These are phyloP conservation scores for Discostella stelligeroides DNA, from an alignment of 108 stramenopile species.

Conservation along the genomic window DNA sequence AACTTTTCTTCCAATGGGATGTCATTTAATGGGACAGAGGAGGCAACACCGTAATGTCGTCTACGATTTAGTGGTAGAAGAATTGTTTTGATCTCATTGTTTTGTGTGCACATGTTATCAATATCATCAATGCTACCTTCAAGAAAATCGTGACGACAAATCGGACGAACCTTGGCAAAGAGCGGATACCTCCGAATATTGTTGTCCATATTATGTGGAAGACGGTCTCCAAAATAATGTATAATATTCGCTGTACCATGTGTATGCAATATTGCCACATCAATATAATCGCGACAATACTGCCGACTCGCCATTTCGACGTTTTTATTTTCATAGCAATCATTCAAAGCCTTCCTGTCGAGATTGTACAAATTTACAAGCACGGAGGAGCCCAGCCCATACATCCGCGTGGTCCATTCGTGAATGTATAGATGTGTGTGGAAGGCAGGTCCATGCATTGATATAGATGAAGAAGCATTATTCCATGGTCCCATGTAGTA, in stretches of 20 bases:
- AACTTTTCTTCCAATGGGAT: conserved; percentile 73
- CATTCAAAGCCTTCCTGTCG: conserved; percentile 14
- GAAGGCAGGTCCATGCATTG: conserved; percentile 40
- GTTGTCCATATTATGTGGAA: conserved; percentile 28
- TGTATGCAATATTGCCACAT: conserved; percentile 47
- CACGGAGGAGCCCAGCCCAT: conserved; percentile 34
- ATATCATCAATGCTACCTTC: conserved; percentile 4
- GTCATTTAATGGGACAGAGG: conserved; percentile 56
- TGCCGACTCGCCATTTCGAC: conserved; percentile 29
- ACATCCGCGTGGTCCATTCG: conserved; percentile 40
- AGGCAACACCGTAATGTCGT: conserved; percentile 38
- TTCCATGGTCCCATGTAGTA: conserved; percentile 57
- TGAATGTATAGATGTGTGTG: conserved; percentile 38
- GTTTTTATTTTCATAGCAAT: conserved; percentile 45
- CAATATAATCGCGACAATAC: conserved; percentile 53
- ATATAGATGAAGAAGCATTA: conserved; percentile 17
- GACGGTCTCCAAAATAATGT: conserved; percentile 40
- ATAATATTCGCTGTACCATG: conserved; percentile 41
- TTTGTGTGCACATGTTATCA: conserved; percentile 11
- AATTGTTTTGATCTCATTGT: conserved; percentile 24
- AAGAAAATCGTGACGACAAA: conserved; percentile 7
- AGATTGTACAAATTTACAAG: conserved; percentile 47
- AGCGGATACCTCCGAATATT: conserved; percentile 35
- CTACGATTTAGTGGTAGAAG: conserved; percentile 49
- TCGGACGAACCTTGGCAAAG: conserved; percentile 46